These are phyloP conservation scores for Proteromonas lacertae DNA, from an alignment of 352 stramenopile species.

Conservation along the genomic window DNA sequence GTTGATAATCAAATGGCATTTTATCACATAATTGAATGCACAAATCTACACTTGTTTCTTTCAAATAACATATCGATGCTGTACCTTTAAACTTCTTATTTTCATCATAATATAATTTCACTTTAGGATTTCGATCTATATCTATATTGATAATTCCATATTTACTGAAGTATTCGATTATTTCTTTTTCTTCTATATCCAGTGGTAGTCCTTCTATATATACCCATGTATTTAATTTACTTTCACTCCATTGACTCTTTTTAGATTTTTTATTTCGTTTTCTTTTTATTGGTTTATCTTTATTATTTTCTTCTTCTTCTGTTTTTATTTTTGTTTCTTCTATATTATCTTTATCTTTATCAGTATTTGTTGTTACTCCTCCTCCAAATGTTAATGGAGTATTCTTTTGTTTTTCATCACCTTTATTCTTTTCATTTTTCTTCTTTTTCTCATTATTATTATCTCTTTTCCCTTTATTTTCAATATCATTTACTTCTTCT, in stretches of 20 bases:
- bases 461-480: conserved; percentile 2
- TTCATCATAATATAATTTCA: too few species aligned
- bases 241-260: conserved; percentile 19
- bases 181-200: conserved; percentile 50
- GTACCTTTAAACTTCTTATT: too few species aligned
- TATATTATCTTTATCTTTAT: conserved; percentile 34
- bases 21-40: conserved; percentile 55
- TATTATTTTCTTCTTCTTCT: neutral
- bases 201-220: conserved; percentile 72
- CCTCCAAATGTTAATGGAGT: neutral
- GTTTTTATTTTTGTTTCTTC: conserved; percentile 16
- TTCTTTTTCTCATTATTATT: too few species aligned
- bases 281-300: neutral
- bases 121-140: too few species aligned
- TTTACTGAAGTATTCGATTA: conserved; percentile 54
- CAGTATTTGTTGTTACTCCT: conserved; percentile 14
- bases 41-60: too few species aligned
- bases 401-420: too few species aligned
- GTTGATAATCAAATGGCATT: conserved; percentile 49
- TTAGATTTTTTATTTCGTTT: conserved; percentile 6
- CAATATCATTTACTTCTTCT: neutral
- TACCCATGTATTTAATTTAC: conserved; percentile 58
- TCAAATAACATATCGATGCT: neutral
- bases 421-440: too few species aligned
- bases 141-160: too few species aligned